phyloP scores from a whole-genome alignment of 129 eudicot species.

The sunflower (Helianthus annuus) region HanXRQr2.0-SUNRISE NC_035446.2:166045775-166046274 shows the following conservation, averaged over 20 bases:
- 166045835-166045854: conserved; percentile 66
- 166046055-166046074: conserved; percentile 44
- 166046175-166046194: conserved; percentile 19
- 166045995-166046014: conserved; percentile 8
- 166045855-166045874: conserved; percentile 85
- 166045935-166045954: conserved; percentile 79
- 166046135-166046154: conserved; percentile 75
- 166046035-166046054: conserved; percentile 73
- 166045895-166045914: conserved; percentile 69
- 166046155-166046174: not conserved
- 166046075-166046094: conserved; percentile 85
- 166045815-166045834: conserved; percentile 73
- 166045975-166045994: not conserved
- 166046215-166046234: conserved; percentile 78
- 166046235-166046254: conserved; percentile 94
- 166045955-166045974: conserved; percentile 6
- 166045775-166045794: conserved; percentile 53
- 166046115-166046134: conserved; percentile 99
- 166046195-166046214: conserved; percentile 70
- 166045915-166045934: conserved; percentile 58
- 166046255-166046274: conserved; percentile 82
- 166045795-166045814: conserved; percentile 80
- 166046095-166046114: conserved; percentile 85
- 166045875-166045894: conserved; percentile 81
- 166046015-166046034: conserved; percentile 72